Evolutionary conservation across 208 protist genomes (phyloP), one percentile per base, ranked within the genome.

Genomic region (Crithidia fasciculata): DNA sequence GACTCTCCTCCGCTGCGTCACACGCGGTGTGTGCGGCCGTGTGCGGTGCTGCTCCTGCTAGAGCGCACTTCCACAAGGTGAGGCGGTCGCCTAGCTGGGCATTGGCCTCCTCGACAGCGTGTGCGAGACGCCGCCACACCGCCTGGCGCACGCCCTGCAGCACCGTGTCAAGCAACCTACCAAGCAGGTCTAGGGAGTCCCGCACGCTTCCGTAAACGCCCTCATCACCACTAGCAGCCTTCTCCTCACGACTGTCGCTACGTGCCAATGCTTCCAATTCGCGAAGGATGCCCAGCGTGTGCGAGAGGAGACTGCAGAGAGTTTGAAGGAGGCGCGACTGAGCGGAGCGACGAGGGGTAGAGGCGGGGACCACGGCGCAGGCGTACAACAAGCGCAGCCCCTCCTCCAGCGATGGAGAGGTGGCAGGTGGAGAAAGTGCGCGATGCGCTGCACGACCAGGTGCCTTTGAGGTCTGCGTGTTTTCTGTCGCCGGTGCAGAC

Each of bases 91-190:
- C 66, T 43, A 88, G 43, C 40, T 73, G 78, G 3, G 70, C 69
- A 60, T 90, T 91, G 41, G 83, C 80, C 8, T 86, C 84, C 40
- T 93, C 88, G 13, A 93, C 60, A 0, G 80, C 75, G 61, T 89
- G 83, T 10, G 76, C 78, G 28, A 93, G 73, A 8, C 75, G 79
- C 19, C 74, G 69, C 80, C 80, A 86, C 45, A 79, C 83, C 28
- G 76, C 78, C 52, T 72, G 65, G 13, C 81, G 80, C 36, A 78
- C 73, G 54, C 67, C 67, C n/a, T 58, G 10, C 57, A 74, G 62
- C 7, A 74, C 83, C 15, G 79, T 69, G 44, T 75, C 41, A 13
- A 93, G 36, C 1, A 93, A 63, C 16, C 57, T 56, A 4, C 43
- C 28, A 43, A 72, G 41, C 45, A 69, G 19, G 9, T 70, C 41